A percentile compares a stretch with the other conserved stretches of the same genome.
phyloP scores from a whole-genome alignment of 2,329 filamentous ascomycete genomes.

The Cytospora chrysosperma region DNA sequence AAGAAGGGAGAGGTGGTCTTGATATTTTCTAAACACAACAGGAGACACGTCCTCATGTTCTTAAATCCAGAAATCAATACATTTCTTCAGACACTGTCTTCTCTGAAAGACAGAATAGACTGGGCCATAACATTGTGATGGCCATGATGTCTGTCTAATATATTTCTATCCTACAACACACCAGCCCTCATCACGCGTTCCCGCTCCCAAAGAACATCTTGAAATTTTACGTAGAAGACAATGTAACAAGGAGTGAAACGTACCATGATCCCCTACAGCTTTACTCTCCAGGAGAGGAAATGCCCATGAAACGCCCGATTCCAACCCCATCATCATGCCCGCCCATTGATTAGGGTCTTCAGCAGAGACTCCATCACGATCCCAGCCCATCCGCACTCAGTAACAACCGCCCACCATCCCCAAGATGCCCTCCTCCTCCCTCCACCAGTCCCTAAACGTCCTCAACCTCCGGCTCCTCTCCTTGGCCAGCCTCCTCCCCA shows the following conservation, averaged over 20 bases:
- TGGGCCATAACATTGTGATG: neutral
- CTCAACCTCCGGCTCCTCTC: slow-evolving; percentile 53
- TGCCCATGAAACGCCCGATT: neutral
- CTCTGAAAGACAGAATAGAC: too few species aligned
- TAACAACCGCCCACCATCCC: slow-evolving; percentile 13
- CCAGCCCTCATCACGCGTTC: too few species aligned
- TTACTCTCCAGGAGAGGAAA: neutral
- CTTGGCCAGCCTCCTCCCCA: slow-evolving; percentile 52
- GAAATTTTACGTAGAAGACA: neutral
- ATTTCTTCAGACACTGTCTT: too few species aligned
- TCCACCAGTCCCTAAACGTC: slow-evolving; percentile 58
- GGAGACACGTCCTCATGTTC: too few species aligned
- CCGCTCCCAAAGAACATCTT: neutral
- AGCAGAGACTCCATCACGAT: neutral
- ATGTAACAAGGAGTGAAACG: too few species aligned
- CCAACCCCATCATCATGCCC: neutral
- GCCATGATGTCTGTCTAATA: neutral
- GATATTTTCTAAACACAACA: neutral
- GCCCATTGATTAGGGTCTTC: neutral
- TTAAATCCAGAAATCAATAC: neutral
- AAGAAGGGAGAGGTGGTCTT: neutral
- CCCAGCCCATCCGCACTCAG: neutral
- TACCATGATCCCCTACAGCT: too few species aligned
- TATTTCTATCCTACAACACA: neutral
- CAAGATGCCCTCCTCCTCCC: slow-evolving; percentile 43